Percentiles rank a stretch among this genome's conserved stretches.
Evolutionary conservation across 2,329 filamentous ascomycete species (phyloP).

Genomic region (Drechmeria coniospora): DNA sequence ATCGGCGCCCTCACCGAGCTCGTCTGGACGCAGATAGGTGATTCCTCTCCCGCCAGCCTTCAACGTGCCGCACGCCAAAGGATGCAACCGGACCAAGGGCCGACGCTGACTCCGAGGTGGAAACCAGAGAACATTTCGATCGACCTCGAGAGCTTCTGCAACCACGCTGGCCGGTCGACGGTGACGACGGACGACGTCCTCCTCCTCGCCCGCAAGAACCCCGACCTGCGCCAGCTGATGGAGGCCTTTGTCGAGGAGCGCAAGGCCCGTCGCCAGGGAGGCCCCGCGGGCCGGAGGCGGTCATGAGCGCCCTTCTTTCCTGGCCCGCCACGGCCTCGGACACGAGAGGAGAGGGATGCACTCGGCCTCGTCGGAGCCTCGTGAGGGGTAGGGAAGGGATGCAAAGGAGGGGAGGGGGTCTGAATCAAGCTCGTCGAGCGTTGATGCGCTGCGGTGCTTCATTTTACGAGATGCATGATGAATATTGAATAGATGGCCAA

Average conservation of each 20-base stretch:
- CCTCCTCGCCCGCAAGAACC: constrained; percentile 73
- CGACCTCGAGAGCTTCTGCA: constrained; percentile 42
- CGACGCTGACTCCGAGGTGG: background rate
- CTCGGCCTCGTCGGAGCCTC: no score
- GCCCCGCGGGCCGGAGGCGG: no score
- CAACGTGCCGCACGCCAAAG: background rate
- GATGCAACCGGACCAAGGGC: background rate
- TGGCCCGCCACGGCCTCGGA: no score
- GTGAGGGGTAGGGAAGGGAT: no score
- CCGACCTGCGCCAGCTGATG: constrained; percentile 66
- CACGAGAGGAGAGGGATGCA: no score
- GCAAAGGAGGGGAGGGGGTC: no score
- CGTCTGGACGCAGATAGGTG: constrained; percentile 76
- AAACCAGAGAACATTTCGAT: constrained; percentile 36
- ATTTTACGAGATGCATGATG: no score
- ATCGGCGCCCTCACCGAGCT: constrained; percentile 76
- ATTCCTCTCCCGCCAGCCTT: background rate
- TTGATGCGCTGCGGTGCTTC: no score
- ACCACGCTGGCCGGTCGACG: constrained; percentile 67
- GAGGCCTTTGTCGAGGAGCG: constrained; percentile 49
- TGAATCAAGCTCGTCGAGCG: no score
- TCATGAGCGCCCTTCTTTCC: no score
- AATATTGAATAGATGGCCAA: no score
- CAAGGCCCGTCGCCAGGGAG: constrained; percentile 17
- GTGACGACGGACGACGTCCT: constrained; percentile 79